Evolutionary conservation across 768 basidiomycete species (phyloP), one percentile per base, ranked within the genome.

Genomic region (Sarcomyxa edulis): DNA sequence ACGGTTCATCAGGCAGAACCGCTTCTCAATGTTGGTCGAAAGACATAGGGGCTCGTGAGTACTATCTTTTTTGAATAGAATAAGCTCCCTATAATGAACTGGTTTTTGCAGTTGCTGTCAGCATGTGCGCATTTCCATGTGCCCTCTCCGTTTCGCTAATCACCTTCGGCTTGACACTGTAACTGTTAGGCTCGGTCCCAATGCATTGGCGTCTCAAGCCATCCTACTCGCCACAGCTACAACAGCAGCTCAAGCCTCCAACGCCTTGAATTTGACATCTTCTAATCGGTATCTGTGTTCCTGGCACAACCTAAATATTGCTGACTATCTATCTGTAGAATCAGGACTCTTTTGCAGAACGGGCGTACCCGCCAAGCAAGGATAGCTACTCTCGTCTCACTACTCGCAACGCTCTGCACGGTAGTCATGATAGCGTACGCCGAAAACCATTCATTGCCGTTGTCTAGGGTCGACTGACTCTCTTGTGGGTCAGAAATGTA

Each of bases 11-110:
- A 43, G 36, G 26, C 24, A 20, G 26, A 26, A 38, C 20, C 24
- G 43, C 43, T n/a, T 20, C 39, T 7, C 31, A 44, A 20, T 33
- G 24, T 7, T 44, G 43, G 43, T 39, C 43, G 14, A 44, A 44
- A 21, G 43, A 44, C 21, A 8, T 40, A 12, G 25, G 30, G 7
- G 35, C 39, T 9, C 10, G 43, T 44, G 26, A 28, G 39, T 40
- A 4, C 11, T 26, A 6, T 14, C 29, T 30, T 40, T 32, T n/a
- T 15, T 12, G 14, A 14, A 18, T 15, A 29, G 12, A 3, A n/a
- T 32, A 7, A 21, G 8, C 14, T 3, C 15, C 27, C n/a, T 14
- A 15, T 12, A n/a, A 21, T 18, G 21, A 22, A 16, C 12, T 2
- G 16, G 22, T 16, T 16, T 29, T 15, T 7, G 8, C 11, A 44